phyloP scores from a whole-genome alignment of 2,329 filamentous ascomycete genomes.

The Tolypocladium inflatum region DNA sequence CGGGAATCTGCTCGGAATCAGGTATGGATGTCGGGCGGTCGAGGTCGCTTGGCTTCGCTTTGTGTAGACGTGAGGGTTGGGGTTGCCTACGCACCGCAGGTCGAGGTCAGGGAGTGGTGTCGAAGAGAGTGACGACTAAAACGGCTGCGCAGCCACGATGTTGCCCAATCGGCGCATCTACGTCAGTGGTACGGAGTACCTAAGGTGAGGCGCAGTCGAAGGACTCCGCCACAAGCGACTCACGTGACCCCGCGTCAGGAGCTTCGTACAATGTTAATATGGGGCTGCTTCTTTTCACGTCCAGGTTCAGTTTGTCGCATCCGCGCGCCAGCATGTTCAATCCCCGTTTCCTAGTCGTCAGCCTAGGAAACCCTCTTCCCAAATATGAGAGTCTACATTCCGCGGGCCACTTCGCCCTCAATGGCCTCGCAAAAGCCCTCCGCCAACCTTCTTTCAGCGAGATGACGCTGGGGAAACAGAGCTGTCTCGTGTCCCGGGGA shows the following conservation, averaged over 20 bases:
- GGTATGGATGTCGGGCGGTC: not conserved
- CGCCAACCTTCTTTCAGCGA: constrained; percentile 39
- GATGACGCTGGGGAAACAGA: constrained; percentile 38
- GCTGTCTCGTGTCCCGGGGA: constrained; percentile 37
- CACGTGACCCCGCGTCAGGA: constrained; percentile 1
- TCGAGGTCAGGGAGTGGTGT: not conserved
- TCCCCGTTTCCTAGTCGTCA: constrained; percentile 65
- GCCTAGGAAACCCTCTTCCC: constrained; percentile 72
- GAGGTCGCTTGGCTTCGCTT: not conserved
- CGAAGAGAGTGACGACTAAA: not conserved
- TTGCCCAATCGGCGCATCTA: constrained; percentile 20
- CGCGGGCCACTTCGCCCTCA: constrained; percentile 72
- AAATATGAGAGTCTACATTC: constrained; percentile 77
- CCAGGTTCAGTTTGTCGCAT: not conserved
- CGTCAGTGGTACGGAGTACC: constrained; percentile 14
- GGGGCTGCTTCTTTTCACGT: not conserved
- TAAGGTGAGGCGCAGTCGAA: constrained; percentile 1
- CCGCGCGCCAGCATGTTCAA: constrained; percentile 21
- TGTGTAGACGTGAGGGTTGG: not conserved
- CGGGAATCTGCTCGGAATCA: not conserved
- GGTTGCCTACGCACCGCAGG: not conserved
- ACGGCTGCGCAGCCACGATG: constrained; percentile 21
- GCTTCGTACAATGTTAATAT: not conserved
- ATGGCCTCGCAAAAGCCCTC: constrained; percentile 40
- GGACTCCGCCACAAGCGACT: not conserved